Conservation (phyloP, 345 rosid species). For the Acer yangbiense region DNA sequence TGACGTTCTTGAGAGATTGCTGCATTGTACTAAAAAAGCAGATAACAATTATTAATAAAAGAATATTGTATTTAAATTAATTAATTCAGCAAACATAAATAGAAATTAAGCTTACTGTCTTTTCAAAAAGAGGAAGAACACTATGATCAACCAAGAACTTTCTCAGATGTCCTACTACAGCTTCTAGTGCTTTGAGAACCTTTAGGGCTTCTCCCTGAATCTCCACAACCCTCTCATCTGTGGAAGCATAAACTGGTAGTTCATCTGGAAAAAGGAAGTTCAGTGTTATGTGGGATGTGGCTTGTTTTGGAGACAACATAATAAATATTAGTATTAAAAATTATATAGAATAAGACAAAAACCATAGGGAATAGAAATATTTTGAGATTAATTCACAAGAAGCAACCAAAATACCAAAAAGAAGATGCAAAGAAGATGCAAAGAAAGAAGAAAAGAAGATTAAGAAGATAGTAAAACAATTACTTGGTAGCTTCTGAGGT, state of each 20-base stretch:
- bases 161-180: conserved; percentile 70
- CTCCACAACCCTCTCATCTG: conserved; percentile 74
- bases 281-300: background rate
- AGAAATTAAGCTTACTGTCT: conserved; percentile 49
- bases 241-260: conserved; percentile 51
- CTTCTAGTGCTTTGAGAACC: conserved; percentile 71
- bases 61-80: conserved; percentile 7
- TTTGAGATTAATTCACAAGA: no score
- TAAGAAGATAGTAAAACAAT: no score
- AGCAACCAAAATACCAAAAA: no score
- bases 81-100: background rate
- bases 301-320: background rate
- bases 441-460: no score
- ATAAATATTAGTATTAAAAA: no score
- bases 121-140: conserved; percentile 80
- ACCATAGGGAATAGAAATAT: no score
- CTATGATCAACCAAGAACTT: conserved; percentile 79
- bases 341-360: no score
- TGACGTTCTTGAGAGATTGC: conserved; percentile 55
- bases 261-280: conserved; percentile 53
- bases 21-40: conserved; percentile 46
- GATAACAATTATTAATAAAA: background rate
- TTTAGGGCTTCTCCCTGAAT: conserved; percentile 70
- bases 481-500: no score
- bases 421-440: no score